Evolutionary conservation across 108 stramenopile genomes (phyloP), one percentile per base, ranked within the genome.

Genomic region (Skeletonema grethae): DNA sequence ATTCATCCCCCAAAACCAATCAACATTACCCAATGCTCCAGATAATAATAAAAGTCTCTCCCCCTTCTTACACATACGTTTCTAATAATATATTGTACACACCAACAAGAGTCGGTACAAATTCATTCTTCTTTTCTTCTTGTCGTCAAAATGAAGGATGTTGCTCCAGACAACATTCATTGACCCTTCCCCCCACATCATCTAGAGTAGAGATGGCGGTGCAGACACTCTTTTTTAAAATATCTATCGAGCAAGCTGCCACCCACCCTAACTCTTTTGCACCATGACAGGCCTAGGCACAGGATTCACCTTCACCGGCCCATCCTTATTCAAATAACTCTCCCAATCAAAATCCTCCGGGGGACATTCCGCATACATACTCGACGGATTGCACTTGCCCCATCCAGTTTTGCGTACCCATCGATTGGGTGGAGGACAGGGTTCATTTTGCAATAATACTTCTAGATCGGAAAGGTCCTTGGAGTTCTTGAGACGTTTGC

Each of bases 401-500:
- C 79, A 80, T 43, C 79, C 79, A 45, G 79, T 80, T 36, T 67
- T 48, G 15, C 73, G 67, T 0, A 74, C 73, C 73, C 79, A 74
- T 7, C 79, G 79, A 65, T 80, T 69, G 22, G 79, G 79, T 13
- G 79, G 79, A 4, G 72, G 79, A 25, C 79, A 80, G 18, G 72
- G 79, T 35, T 65, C 69, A 43, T 80, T 80, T 39, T 80, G 79
- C n/a, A 58, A 24, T 30, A 83, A 61, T 5, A 83, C 53, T 13
- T 75, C 68, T 9, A 75, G 50, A 18, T 95, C 94, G 7, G 86
- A 65, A 0, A 75, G 18, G 2, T 76, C 78, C 13, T 72, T 53
- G 7, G 82, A 85, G 31, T 90, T 88, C 41, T 87, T 71, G 2
- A 95, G 87, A 30, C 91, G 92, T 58, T 87, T 92, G 24, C 90